Base-by-base conservation (phyloP, 139 green algal species). In the Yamagishiella unicocca region DNA sequence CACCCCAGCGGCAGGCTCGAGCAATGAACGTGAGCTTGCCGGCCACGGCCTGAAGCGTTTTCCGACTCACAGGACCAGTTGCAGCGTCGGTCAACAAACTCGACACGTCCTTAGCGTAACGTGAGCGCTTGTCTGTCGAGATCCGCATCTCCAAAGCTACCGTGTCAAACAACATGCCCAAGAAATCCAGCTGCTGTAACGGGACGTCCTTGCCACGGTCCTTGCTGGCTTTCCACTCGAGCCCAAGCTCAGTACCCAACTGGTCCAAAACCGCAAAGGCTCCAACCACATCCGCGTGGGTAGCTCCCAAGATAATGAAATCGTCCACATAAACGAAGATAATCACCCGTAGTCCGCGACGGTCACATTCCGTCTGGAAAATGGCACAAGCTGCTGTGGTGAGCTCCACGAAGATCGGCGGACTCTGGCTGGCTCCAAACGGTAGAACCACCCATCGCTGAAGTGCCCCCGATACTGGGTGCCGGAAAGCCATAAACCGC, bases 1-100 rank as follows among this genome's bases (percentile, higher is more conserved):
- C 62, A 7, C 83, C 83, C 83, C 83, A 88, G 22, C 83, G 50
- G 45, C 83, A 88, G 31, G 58, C 83, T 3, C 45, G 73, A 1
- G 66, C 73, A 0, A 77, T 24, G 24, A 81, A 58, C 14, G 14
- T 74, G 66, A 74, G 17, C 7, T 6, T 40, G 21, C 66, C 61
- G 21, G 33, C 61, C 61, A 33, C 27, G 7, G 61, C n/a, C 7
- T 70, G 10, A 6, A 70, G 61, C n/a, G 9, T 25, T 33, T 19
- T n/a, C 21, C 62, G 62, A n/a, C 10, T 21, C 29, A 71, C 19
- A 5, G 62, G 62, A 2, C 62, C 9, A 5, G 4, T 12, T 38
- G 29, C 29, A 10, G 62, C n/a, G 4, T 27, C 12, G 2, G 2
- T 2, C 62, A 71, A 40, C 24, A 71, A n/a, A 10, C 17, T 70